A percentile compares a stretch with the other conserved stretches of the same genome.
Evolutionary conservation across 1,284 basidiomycete species (phyloP).

Genomic region (Ustilago sp.): DNA sequence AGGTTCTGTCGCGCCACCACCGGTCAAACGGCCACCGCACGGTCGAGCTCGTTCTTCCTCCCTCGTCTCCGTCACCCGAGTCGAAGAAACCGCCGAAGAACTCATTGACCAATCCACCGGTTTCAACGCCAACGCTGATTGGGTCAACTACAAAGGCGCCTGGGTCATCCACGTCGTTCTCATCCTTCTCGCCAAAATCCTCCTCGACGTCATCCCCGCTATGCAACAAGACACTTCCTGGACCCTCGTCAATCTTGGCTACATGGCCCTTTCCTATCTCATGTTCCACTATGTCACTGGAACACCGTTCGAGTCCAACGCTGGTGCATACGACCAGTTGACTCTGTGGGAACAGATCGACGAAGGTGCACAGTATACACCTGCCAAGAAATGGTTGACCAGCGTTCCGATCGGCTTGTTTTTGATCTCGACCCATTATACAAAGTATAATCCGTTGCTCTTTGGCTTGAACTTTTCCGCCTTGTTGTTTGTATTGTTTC

Average conservation of each 20-base stretch:
- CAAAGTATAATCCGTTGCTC: constrained; percentile 81
- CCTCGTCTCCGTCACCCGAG: constrained; percentile 70
- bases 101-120: constrained; percentile 70
- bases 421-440: constrained; percentile 97
- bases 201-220: constrained; percentile 92
- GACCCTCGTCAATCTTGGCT: constrained; percentile 92
- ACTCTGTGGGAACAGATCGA: constrained; percentile 99
- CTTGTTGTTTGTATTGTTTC: constrained; percentile 86
- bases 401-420: constrained; percentile 93
- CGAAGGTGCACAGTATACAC: constrained; percentile 96
- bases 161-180: constrained; percentile 98
- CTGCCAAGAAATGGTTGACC: constrained; percentile 97
- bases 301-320: constrained; percentile 88
- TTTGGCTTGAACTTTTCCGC: constrained; percentile 92
- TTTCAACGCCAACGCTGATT: constrained; percentile 90
- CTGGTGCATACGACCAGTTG: constrained; percentile 94
- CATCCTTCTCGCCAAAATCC: constrained; percentile 87
- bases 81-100: constrained; percentile 71
- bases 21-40: constrained; percentile 35
- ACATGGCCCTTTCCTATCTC: constrained; percentile 92
- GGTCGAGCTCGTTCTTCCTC: constrained; percentile 50
- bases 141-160: constrained; percentile 97
- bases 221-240: constrained; percentile 94
- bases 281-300: constrained; percentile 99
- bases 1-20: constrained; percentile 32